phyloP scores from a whole-genome alignment of 306 rosid genomes.

The Erythrophleum fordii region DNA sequence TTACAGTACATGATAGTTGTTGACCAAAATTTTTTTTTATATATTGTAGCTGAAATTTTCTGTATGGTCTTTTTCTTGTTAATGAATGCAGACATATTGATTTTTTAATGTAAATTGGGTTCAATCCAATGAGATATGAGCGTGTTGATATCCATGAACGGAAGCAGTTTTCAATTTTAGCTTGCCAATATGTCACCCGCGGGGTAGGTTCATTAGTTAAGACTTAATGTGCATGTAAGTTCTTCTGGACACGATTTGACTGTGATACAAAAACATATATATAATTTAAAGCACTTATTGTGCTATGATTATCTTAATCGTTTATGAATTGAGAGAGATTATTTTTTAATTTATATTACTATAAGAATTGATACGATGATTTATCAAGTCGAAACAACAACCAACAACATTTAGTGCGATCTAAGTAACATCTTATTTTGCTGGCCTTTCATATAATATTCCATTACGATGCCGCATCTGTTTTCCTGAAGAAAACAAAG shows the following conservation, averaged over 20 bases:
- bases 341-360: no score
- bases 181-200: background rate
- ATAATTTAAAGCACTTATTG: no score
- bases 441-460: background rate
- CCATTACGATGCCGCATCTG: background rate
- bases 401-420: background rate
- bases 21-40: background rate
- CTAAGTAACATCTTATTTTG: background rate
- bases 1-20: slow-evolving; percentile 14
- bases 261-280: no score
- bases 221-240: background rate
- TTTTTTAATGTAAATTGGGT: slow-evolving; percentile 34
- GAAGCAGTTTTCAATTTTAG: background rate
- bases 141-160: slow-evolving; percentile 6
- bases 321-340: no score
- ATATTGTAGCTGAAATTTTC: slow-evolving; percentile 31
- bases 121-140: slow-evolving; percentile 22
- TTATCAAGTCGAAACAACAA: no score
- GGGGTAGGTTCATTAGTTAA: background rate
- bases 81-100: slow-evolving; percentile 13
- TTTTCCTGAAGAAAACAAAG: background rate
- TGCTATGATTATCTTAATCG: no score
- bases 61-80: slow-evolving; percentile 4
- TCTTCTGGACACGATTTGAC: background rate
- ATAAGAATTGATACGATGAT: background rate